Evolutionary conservation across 371 early-diverging fungal species (phyloP).

Genomic region (Phascolomyces articulosus): DNA sequence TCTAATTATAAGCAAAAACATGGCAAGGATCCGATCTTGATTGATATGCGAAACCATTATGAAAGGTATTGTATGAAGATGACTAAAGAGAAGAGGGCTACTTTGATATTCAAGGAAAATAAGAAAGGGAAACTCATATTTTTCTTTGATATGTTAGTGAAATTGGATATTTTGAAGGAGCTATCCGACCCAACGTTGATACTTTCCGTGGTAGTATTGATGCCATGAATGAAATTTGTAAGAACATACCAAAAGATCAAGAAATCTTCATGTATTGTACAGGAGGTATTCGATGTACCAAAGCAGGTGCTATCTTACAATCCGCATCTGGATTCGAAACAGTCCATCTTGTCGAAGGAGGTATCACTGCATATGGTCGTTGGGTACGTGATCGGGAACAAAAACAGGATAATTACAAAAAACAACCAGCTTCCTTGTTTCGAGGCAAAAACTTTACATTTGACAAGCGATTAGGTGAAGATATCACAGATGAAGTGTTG

Average conservation of each 20-base stretch:
- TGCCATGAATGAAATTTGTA: conserved; percentile 53
- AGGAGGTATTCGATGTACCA: conserved; percentile 75
- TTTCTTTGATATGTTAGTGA: conserved; percentile 36
- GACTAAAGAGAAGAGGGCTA: no score
- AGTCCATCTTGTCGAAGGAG: conserved; percentile 76
- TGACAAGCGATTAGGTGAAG: conserved; percentile 80
- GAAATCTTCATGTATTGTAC: conserved; percentile 88
- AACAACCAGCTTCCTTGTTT: conserved; percentile 57
- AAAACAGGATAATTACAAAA: no score
- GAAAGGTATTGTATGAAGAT: conserved; percentile 66
- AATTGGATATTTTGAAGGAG: conserved; percentile 76
- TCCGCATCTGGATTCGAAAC: conserved; percentile 66
- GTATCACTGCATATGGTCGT: conserved; percentile 80
- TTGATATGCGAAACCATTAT: conserved; percentile 87
- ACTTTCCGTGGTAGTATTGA: conserved; percentile 69
- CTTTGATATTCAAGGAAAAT: no score
- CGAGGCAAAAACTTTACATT: conserved; percentile 87
- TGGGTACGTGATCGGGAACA: conserved; percentile 61
- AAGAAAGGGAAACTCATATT: no score
- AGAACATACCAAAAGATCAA: conserved; percentile 54
- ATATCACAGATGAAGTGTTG: conserved; percentile 71
- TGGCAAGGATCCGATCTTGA: conserved; percentile 56
- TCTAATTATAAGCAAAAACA: conserved; percentile 34
- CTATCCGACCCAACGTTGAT: conserved; percentile 76
- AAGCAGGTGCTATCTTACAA: conserved; percentile 77